Evolutionary conservation across 2,329 filamentous ascomycete genomes (phyloP), one percentile per base, ranked within the genome.

Genomic region (Blumeriella jaapii): DNA sequence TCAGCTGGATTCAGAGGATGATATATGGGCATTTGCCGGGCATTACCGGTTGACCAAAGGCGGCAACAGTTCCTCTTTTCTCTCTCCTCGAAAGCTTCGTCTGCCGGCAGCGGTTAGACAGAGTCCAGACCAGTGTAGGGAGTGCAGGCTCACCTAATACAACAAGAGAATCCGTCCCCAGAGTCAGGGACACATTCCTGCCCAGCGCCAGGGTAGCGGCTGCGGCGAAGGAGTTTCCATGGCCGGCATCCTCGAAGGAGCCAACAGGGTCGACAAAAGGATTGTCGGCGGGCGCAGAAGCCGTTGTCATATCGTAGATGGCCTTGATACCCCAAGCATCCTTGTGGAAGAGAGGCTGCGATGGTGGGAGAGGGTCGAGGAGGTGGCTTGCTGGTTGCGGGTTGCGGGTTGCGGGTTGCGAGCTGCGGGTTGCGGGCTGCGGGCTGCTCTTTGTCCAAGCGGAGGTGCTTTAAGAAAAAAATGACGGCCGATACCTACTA

Each of bases 131-230:
- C 12, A 8, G 13, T n/a, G 31, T 6, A 18, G 23, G 5, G 1
- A 11, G 3, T 5, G 2, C 0, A 7, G 11, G 2, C 26, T 59
- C 61, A 74, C 72, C 71, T 35, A 71, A 54, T 9, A 80, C 62
- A 42, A 75, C 63, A 32, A 80, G 60, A 18, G 70, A 65, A 48
- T 80, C 73, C 1, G 67, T 69, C 13, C 66, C 68, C 26, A 81
- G 59, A 1, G 71, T 77, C 31, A 81, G 59, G 16, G 67, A 72
- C 8, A 70, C 71, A 54, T 71, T 67, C 39, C 68, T 62, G 47
- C 68, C 71, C 12, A 78, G 67, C 31, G 59, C 54, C 37, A 76
- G 58, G 25, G 67, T 69, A 31, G 60, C 55, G 42, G 63, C 62
- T 33, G 55, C 53, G 19, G 58, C 52, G 35, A 61, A 55, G 2